Conservation (phyloP, 2,329 filamentous ascomycete genomes). For the Blumeriella jaapii region DNA sequence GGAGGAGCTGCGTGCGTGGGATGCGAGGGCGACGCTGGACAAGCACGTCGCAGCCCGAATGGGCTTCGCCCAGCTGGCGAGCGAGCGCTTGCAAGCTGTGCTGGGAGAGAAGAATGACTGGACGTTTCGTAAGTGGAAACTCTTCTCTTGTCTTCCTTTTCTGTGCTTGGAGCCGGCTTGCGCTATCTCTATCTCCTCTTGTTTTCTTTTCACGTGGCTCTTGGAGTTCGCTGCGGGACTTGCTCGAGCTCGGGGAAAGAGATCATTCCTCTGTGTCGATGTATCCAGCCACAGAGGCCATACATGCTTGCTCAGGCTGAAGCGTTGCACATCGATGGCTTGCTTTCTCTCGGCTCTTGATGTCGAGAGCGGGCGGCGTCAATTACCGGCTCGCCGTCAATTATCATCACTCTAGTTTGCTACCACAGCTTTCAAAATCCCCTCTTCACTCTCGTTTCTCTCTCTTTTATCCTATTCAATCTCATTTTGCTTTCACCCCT, state of each 20-base stretch:
- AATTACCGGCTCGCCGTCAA: too few relatives aligned
- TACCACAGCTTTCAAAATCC: neutral
- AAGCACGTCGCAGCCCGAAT: constrained; percentile 9
- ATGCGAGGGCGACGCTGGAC: constrained; percentile 6
- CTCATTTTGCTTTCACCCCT: too few relatives aligned
- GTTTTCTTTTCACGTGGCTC: neutral
- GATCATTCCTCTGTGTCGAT: too few relatives aligned
- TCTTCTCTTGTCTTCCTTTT: constrained; percentile 1
- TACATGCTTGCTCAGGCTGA: too few relatives aligned
- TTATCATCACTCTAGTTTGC: too few relatives aligned
- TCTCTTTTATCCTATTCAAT: too few relatives aligned
- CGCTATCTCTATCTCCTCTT: neutral
- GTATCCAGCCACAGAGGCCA: too few relatives aligned
- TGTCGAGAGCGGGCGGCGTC: too few relatives aligned
- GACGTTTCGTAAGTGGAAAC: constrained; percentile 12
- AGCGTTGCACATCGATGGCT: too few relatives aligned
- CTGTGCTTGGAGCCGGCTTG: neutral
- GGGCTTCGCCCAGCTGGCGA: constrained; percentile 10
- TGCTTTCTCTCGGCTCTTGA: too few relatives aligned
- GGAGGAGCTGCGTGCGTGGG: neutral
- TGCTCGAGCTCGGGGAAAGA: too few relatives aligned
- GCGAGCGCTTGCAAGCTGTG: constrained; percentile 17
- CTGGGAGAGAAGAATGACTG: constrained; percentile 16
- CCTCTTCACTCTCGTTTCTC: neutral
- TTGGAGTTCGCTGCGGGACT: too few relatives aligned